phyloP scores from a whole-genome alignment of 2,329 filamentous ascomycete genomes.

The Zelopaecilomyces penicillatus region DNA sequence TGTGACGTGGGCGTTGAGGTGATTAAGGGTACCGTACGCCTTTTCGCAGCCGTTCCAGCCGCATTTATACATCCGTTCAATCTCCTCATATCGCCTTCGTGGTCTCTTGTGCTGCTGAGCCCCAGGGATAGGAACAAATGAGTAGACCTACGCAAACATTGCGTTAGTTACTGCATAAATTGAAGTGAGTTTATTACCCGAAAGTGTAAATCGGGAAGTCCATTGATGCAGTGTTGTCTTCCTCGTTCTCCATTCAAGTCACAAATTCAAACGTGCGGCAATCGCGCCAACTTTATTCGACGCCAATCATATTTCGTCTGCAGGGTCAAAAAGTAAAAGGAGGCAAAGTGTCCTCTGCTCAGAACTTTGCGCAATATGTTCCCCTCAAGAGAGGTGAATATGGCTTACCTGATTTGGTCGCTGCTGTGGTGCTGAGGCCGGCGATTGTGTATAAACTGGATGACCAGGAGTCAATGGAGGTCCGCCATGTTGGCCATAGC shows the following conservation, averaged over 20 bases:
- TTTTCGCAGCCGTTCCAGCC: conserved; percentile 98
- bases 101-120: conserved; percentile 96
- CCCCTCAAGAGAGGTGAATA: no score
- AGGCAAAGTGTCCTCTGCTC: no score
- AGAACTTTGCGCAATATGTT: no score
- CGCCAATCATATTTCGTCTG: no score
- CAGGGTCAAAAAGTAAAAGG: no score
- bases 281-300: no score
- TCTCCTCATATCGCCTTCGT: conserved; percentile 89
- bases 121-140: conserved; percentile 93
- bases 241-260: no score
- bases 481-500: conserved; percentile 49
- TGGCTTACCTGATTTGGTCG: conserved; percentile 53
- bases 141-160: conserved; percentile 68
- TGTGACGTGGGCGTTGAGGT: conserved; percentile 94
- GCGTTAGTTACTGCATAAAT: conserved; percentile 1
- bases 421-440: conserved; percentile 44
- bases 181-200: no score
- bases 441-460: conserved; percentile 47
- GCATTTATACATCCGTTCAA: conserved; percentile 99
- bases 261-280: no score
- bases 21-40: conserved; percentile 94
- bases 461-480: conserved; percentile 43
- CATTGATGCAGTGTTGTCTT: no score
- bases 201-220: no score